Percentiles rank a stretch among this genome's conserved stretches.
Conservation (phyloP, 164 flowering plant species). For the Chimonanthus praecox region DNA sequence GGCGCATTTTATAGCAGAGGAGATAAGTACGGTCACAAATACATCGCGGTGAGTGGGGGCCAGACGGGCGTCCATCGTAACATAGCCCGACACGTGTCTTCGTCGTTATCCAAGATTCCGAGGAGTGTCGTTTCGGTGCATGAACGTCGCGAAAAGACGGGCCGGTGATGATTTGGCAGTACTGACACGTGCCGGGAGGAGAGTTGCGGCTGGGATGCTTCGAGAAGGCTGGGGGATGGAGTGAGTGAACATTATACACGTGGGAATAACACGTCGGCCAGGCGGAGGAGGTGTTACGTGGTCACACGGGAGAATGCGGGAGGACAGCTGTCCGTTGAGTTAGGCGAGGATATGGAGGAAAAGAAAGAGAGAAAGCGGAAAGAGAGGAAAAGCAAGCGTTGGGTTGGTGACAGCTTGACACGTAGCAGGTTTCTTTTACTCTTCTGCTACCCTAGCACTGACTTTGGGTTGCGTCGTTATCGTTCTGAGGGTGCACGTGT, state of each 20-base stretch:
- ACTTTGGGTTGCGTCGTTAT: neutral
- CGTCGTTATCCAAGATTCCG: slow-evolving; percentile 10
- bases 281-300: neutral
- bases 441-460: neutral
- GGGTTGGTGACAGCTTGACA: neutral
- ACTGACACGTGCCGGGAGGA: slow-evolving; percentile 15
- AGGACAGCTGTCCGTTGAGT: neutral
- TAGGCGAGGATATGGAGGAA: neutral
- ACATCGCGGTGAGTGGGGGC: slow-evolving; percentile 10
- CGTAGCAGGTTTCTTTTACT: slow-evolving; percentile 2
- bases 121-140: slow-evolving; percentile 15
- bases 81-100: slow-evolving; percentile 20
- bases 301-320: slow-evolving; percentile 17
- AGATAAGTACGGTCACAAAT: neutral
- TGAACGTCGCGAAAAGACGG: slow-evolving; percentile 17
- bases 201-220: neutral
- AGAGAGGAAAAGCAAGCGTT: neutral
- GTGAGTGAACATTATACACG: slow-evolving; percentile 11
- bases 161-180: slow-evolving; percentile 7
- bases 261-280: slow-evolving; percentile 19
- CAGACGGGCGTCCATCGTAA: slow-evolving; percentile 11
- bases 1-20: neutral
- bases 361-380: neutral
- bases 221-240: slow-evolving; percentile 7
- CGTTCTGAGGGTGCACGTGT: neutral